Evolutionary conservation across 1,139 yeast genomes (phyloP).

Genomic region (Geotrichum fermentans): DNA sequence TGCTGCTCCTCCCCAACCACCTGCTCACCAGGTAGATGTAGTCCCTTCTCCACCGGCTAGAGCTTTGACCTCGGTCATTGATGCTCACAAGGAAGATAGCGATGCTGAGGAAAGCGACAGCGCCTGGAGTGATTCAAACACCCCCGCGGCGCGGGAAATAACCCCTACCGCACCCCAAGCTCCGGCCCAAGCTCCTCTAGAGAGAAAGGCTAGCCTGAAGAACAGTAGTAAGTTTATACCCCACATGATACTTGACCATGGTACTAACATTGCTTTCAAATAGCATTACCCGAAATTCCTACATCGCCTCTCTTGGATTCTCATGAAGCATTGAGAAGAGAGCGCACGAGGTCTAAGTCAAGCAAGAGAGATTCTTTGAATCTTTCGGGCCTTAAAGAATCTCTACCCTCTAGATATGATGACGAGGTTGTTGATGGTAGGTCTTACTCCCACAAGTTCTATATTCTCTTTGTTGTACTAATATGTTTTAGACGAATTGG

Average conservation of each 20-base stretch:
- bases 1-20: conserved; percentile 15
- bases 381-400: conserved; percentile 6
- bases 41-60: conserved; percentile 18
- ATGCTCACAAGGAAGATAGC: conserved; percentile 11
- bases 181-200: conserved; percentile 9
- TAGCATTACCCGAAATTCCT: conserved; percentile 15
- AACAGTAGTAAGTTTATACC: not conserved
- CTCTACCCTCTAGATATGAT: conserved; percentile 5
- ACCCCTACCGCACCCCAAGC: not conserved
- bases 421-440: conserved; percentile 18
- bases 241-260: too few species aligned
- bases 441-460: not conserved
- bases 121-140: conserved; percentile 6
- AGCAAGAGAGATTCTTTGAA: conserved; percentile 10
- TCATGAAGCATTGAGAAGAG: not conserved
- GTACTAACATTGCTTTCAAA: too few species aligned
- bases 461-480: not conserved
- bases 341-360: conserved; percentile 3
- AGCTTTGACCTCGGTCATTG: conserved; percentile 9
- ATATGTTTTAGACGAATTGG: conserved; percentile 28
- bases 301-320: conserved; percentile 12
- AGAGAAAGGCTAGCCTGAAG: not conserved
- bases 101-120: conserved; percentile 12
- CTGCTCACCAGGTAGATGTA: conserved; percentile 5
- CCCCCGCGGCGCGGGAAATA: too few species aligned